Base-by-base conservation (phyloP, 306 rosid species). In the Casuarina cunninghamiana region DNA sequence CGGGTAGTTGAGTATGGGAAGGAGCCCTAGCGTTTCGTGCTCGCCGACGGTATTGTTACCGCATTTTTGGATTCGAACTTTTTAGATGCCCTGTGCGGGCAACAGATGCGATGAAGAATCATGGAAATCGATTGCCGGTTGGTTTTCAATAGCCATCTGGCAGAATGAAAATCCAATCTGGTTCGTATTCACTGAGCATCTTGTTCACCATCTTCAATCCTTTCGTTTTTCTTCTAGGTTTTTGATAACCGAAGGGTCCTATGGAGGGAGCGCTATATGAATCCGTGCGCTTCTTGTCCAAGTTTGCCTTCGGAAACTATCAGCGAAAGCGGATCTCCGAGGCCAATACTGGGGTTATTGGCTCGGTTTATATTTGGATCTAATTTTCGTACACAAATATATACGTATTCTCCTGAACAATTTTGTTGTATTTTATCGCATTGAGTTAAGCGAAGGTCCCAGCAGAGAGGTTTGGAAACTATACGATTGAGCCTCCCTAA, bases 171-270 rank as follows among this genome's bases (percentile, higher is more conserved):
- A 53, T 53, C 15, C 62, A 35, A 4, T 83, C 74, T 89, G 99
- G 96, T 95, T 95, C 93, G 99, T 93, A 95, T 95, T 95, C 99
- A 82, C 97, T 75, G 99, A 92, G 97, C 97, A 86, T 93, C 89
- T 9, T 5, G 43, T 35, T 45, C 3, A 2, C 10, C 5, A 1
- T 21, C 39, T 58, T 13, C 0, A 4, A 10, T 13, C 57, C 60
- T 50, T 5, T 0, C 46, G 0, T 1, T 53, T 45, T 38, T 2
- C 0, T 5, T 1, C 50, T 13, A 10, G 4, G 10, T 1, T 48
- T 53, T 6, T 42, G 53, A 9, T 44, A 72, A 86, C 69, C 91
- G 87, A 82, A 86, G 86, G 98, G 91, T 86, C 97, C 99, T 95
- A 93, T 91, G 97, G 99, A 93, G 85, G 90, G 62, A 53, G 86